Base-by-base conservation (phyloP, 2,329 filamentous ascomycete species). In the Aspergillus versicolor region DNA sequence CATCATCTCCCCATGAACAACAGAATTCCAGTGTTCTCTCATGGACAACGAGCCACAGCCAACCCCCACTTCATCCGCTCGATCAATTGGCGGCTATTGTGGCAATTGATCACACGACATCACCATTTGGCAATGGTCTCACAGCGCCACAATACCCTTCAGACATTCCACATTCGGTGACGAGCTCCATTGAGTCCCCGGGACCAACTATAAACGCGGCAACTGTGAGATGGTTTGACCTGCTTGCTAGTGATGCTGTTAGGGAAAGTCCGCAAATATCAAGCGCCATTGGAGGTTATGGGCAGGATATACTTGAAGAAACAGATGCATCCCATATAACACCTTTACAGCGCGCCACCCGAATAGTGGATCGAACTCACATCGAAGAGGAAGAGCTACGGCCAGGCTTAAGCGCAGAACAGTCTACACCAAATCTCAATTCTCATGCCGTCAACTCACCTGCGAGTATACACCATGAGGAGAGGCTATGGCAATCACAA, bases 141-240 rank as follows among this genome's bases (percentile, higher is more conserved):
- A 24, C 40, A 22, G 15, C 50, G 11, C 6, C 45, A 27, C 40
- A 37, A 11, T 52, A 38, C 24, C 17, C 50, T 12, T n/a, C 40
- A 37, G 50, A 52, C 37, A 44, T 52, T 21, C 50, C 50, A 32
- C 38, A 51, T 5, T 52, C 50, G 3, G 50, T 52, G n/a, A 37
- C 50, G 9, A 45, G 34, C 21, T 45, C 45, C 15, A 34, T 42
- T n/a, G 47, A 42, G 4, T 56, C 43, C 30, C 61, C 38, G n/a
- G 58, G 58, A 7, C 61, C 60, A 44, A 57, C 59, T 4, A 55
- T 61, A 5, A 68, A 67, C 13, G 65, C 65, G n/a, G 65, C 60
- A 7, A 74, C 74, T 2, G 64, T 79, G 49, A 74, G 77, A 59
- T 81, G 79, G 76, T 81, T 80, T 59, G 78, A 79, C 47, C 65